phyloP scores from a whole-genome alignment of 441 rosid genomes.

The Gossypium armourianum region DNA sequence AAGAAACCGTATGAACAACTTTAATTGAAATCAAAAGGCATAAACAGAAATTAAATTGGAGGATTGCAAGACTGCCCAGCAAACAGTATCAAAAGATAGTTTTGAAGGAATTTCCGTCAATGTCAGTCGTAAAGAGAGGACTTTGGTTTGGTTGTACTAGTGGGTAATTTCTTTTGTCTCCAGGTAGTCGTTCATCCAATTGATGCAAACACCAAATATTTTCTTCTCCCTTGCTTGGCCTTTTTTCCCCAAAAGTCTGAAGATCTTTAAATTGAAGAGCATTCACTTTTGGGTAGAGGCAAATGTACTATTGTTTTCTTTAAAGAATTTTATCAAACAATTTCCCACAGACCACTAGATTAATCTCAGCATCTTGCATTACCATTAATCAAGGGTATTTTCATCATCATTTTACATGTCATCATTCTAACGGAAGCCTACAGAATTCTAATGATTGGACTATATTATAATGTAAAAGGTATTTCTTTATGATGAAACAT shows the following conservation, averaged over 20 bases:
- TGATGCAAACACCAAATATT: background rate
- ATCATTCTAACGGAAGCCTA: background rate
- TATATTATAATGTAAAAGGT: background rate
- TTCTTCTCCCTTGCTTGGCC: background rate
- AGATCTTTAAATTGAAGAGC: background rate
- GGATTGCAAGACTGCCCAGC: background rate
- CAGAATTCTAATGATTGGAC: background rate
- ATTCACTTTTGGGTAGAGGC: background rate
- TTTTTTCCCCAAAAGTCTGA: background rate
- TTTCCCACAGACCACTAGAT: background rate
- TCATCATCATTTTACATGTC: background rate
- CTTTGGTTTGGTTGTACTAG: background rate
- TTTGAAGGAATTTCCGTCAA: background rate
- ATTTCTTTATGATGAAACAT: background rate
- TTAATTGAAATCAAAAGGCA: background rate
- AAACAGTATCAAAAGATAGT: background rate
- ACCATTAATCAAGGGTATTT: background rate
- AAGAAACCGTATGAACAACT: background rate
- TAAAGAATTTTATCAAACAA: background rate
- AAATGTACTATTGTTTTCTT: background rate
- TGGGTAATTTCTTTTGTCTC: background rate
- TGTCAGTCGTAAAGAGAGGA: background rate
- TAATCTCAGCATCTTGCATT: background rate
- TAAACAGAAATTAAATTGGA: background rate
- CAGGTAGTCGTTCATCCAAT: background rate